Base-by-base conservation (phyloP, 371 early-diverging fungal species). In the Mucor circinelloides region DNA sequence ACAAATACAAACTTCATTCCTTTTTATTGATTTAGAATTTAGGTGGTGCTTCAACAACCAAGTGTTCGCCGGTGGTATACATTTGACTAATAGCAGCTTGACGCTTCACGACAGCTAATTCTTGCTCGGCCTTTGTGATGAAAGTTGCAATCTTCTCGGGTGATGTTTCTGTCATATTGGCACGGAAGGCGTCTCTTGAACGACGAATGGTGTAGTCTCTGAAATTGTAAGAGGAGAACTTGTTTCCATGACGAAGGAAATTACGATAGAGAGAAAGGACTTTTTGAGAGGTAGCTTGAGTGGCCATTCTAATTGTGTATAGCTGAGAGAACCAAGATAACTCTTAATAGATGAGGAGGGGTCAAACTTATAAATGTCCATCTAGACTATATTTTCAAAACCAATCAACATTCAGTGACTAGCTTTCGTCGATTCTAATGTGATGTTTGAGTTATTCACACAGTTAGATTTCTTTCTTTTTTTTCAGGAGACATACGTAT, bases 221-320 rank as follows among this genome's bases (percentile, higher is more conserved):
- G 72, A 89, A 92, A 83, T 92, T 91, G 87, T 92, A 90, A 60
- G 86, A 75, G 3, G 85, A 70, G 67, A 90, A 90, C 36, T 77
- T 80, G 64, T 86, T 80, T 4, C 90, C 82, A 64, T 86, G 77
- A 28, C 90, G 89, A 21, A 90, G 75, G 58, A 91, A 83, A 12
- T 82, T 70, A 30, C 90, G 89, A 71, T 89, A 91, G 32, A 91
- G 87, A 32, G 81, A 72, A 25, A 92, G 79, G 36, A 89, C 84
- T 56, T 89, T 74, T 21, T 77, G 17, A 52, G 78, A 81, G 7
- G 75, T 65, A 38, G 38, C 40, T 40, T 75, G 52, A 31, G 77
- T 36, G 48, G 67, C 36, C 67, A 70, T 70, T 7, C 40, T 58
- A n/a, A 17, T 12, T 32, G 6, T 60, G 12, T 63, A 17, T 59